Evolutionary conservation across 2,329 filamentous ascomycete species (phyloP).

Genomic region (Aureobasidium sp.): DNA sequence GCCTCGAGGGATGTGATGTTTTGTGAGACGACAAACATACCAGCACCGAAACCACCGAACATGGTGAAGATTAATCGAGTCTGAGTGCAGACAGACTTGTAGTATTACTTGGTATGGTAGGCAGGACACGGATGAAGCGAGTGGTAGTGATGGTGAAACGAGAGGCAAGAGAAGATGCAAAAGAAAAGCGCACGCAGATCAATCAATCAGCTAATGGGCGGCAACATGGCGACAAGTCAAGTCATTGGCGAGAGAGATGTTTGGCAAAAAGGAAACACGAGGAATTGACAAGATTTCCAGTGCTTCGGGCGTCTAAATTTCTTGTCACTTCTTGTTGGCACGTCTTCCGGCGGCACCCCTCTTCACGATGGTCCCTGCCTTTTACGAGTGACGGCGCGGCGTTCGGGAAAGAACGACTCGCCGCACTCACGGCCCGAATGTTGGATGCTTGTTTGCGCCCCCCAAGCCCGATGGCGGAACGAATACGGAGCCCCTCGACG

Average conservation of each 20-base stretch:
- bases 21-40: constrained; percentile 11
- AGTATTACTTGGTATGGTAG: neutral
- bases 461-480: neutral
- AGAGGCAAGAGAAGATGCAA: neutral
- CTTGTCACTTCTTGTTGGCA: neutral
- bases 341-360: neutral
- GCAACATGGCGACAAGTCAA: constrained; percentile 5
- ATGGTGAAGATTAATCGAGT: neutral
- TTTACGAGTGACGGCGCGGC: neutral
- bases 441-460: neutral
- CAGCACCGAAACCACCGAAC: constrained; percentile 12
- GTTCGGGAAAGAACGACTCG: constrained; percentile 1
- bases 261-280: constrained; percentile 2
- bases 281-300: constrained; percentile 1
- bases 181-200: constrained; percentile 3
- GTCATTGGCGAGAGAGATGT: neutral
- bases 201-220: neutral
- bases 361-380: neutral
- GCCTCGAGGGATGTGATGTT: neutral
- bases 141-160: neutral
- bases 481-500: neutral
- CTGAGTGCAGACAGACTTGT: neutral
- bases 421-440: constrained; percentile 5
- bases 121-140: neutral
- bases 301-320: neutral